Evolutionary conservation across 2,329 filamentous ascomycete species (phyloP), one percentile per base, ranked within the genome.

Genomic region (Neurospora sp.): DNA sequence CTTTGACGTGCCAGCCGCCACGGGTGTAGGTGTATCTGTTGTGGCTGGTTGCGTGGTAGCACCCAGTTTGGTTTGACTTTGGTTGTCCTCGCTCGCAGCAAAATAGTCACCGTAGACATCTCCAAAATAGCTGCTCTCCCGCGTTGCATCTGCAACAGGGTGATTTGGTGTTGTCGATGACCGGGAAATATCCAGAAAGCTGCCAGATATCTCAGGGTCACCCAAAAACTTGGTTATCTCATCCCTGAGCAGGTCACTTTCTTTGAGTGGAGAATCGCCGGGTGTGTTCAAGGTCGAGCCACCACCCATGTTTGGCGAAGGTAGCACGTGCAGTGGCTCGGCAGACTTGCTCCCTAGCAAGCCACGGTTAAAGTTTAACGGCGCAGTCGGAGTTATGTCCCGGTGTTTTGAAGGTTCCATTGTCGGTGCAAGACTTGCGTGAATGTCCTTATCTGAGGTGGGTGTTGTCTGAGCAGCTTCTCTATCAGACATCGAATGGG

Each of bases 221-320:
- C 84, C 89, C 2, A 94, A 81, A 58, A 88, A 91, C 70, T 87
- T 88, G 68, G 93, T 88, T 69, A 94, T 94, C 75, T 94, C 92
- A 71, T 92, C 90, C 38, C 89, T 85, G 66, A 94, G 78, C 70
- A 86, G 84, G 73, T 94, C 91, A 75, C 87, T 93, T 75, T 93
- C 91, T 73, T 90, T 87, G 71, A 89, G 82, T 38, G 87, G 84
- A 0, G 85, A 81, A 8, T 84, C 83, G 10, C 83, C 83, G 10
- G 80, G 76, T 0, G 84, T 85, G 75, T 84, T 86, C 67, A 83
- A 78, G 0, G 83, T 84, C 7, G 80, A 77, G 36, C 81, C 79
- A 3, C 83, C 80, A 68, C 82, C 79, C 33, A 85, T 74, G 7
- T 77, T 76, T 23, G 77, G 76, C 23, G 78, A 76, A 15, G 78